Base-by-base conservation (phyloP, 257 asterid genomes). In the Ocimum tenuiflorum region DNA sequence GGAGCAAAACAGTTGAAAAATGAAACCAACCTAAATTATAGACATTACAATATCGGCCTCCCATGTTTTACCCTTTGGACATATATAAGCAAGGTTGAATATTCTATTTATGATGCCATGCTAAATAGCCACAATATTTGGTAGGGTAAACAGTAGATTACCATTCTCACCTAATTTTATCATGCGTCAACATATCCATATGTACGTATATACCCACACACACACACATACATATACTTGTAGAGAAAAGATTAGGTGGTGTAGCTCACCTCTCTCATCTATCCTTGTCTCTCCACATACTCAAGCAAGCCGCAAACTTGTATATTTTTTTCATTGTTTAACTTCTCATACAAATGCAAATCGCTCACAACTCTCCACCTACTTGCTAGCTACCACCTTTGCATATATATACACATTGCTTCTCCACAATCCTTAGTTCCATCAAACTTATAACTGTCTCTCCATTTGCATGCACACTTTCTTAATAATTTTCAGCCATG, bases 231-330 rank as follows among this genome's bases (percentile, higher is more conserved):
- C 33, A 75, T 71, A 79, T 63, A 60, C 88, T 84, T 87, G 84
- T 76, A 17, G 76, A 75, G 66, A 35, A 75, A 76, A 78, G 72
- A 85, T 83, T 83, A 85, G 92, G 84, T 81, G 74, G 64, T 78
- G 67, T 85, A 65, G 78, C 74, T 70, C 69, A 75, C 82, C 85
- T 64, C 79, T 74, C 82, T 59, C 70, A 63, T 74, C 82, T 67
- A 60, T 75, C 69, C 55, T 19, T n/a, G n/a, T n/a, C n/a, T 54
- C 72, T 29, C 61, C 78, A 51, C 79, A 45, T 60, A 69, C 22
- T 60, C 71, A 52, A 46, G 55, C 64, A 55, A 29, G 9, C 61
- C 14, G 17, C n/a, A 43, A 11, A 49, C 9, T 9, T 31, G 36
- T 31, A 31, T 31, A 6, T 27, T 27, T 27, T 10, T 24, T 52